Percentiles rank a stretch among this genome's conserved stretches.
Conservation (phyloP, 139 green algal genomes). For the Volvox reticuliferus region DNA sequence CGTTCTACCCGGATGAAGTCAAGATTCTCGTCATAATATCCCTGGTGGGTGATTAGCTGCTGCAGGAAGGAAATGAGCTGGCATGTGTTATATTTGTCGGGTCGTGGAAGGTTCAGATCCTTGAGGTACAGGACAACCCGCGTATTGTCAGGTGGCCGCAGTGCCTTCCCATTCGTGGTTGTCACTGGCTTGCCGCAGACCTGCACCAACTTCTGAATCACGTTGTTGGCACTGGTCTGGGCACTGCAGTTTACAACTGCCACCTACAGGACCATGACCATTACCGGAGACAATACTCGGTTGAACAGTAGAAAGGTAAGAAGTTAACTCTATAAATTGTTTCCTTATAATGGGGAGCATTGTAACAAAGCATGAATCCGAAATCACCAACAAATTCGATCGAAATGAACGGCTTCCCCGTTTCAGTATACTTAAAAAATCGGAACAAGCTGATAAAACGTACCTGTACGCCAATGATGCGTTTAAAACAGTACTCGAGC, state of each 20-base stretch:
- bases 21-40: conserved; percentile 85
- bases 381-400: no score
- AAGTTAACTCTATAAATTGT: no score
- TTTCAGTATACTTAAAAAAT: no score
- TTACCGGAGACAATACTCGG: no score
- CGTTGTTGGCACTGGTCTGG: conserved; percentile 78
- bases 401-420: no score
- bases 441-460: no score
- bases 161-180: conserved; percentile 71
- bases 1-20: conserved; percentile 83
- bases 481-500: conserved; percentile 74
- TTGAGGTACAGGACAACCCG: conserved; percentile 82
- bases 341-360: no score
- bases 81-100: conserved; percentile 87
- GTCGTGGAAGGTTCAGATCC: conserved; percentile 74
- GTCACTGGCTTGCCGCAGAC: conserved; percentile 83
- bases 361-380: no score
- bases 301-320: no score
- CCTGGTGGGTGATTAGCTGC: conserved; percentile 83
- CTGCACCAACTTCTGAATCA: conserved; percentile 86
- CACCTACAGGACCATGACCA: conserved; percentile 50
- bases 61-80: conserved; percentile 86
- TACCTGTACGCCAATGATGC: conserved; percentile 58
- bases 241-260: conserved; percentile 81
- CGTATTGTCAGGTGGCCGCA: conserved; percentile 75